Percentiles rank a stretch among this genome's conserved stretches.
These are phyloP conservation scores for Ustilago trichophora DNA, from an alignment of 1,284 basidiomycete genomes.

Conservation along the genomic window DNA sequence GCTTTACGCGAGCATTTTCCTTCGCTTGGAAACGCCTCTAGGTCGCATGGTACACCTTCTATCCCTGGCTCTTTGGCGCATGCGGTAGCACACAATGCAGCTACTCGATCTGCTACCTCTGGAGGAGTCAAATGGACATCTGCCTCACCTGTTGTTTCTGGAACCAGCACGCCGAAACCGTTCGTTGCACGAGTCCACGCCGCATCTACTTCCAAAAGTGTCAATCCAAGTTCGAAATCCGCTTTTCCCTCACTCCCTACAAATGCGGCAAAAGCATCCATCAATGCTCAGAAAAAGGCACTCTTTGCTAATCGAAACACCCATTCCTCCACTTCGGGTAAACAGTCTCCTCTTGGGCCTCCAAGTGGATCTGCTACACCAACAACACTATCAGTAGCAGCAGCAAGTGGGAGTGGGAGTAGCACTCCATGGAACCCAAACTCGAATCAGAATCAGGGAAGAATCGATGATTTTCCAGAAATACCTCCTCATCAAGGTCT, in stretches of 20 bases:
- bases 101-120: conserved; percentile 4
- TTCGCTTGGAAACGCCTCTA: conserved; percentile 18
- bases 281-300: conserved; percentile 58
- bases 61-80: conserved; percentile 58
- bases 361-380: background rate
- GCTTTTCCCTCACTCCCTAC: conserved; percentile 57
- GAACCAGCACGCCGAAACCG: conserved; percentile 15
- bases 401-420: conserved; percentile 2
- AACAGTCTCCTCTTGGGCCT: too few species aligned
- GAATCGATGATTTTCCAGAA: conserved; percentile 45
- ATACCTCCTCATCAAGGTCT: too few species aligned
- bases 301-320: conserved; percentile 34
- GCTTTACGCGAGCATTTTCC: conserved; percentile 53
- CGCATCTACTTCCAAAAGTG: background rate
- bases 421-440: conserved; percentile 26
- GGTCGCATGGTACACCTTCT: background rate
- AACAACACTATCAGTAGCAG: background rate
- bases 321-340: background rate
- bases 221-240: conserved; percentile 26
- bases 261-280: conserved; percentile 34
- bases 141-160: background rate
- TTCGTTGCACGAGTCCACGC: conserved; percentile 27
- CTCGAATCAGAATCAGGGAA: too few species aligned
- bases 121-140: conserved; percentile 13
- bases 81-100: conserved; percentile 24